Base-by-base conservation (phyloP, 2,329 filamentous ascomycete genomes). In the Tolypocladium pustulatum region DNA sequence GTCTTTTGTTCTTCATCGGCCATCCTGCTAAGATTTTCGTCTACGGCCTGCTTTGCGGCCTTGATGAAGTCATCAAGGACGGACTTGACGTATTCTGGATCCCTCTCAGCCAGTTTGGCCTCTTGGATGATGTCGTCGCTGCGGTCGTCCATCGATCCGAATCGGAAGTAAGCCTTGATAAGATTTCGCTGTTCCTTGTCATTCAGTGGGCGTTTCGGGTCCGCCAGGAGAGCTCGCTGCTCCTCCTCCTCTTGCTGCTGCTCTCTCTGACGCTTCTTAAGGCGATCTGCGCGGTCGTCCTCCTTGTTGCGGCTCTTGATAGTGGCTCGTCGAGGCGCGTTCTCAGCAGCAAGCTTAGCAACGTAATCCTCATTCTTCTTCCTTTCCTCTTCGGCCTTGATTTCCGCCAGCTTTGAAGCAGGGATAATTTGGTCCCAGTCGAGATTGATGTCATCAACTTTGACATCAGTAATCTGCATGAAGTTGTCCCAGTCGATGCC, bases 381-480 rank as follows among this genome's bases (percentile, higher is more conserved):
- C 71, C 88, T 86, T 65, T 95, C 89, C 67, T 97, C 93, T 56
- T 96, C 90, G 0, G 86, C 87, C 71, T 95, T 96, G 73, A 97
- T 89, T 61, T 86, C 87, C 20, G 92, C 92, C 22, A 99, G 82
- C 67, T 96, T 87, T 9, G 96, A 91, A 60, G 92, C 91, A 0
- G 94, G 95, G 65, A 99, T 97, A 66, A 99, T 99, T 64, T 97
- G 89, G 67, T 99, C 94, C 94, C 94, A 99, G 65, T 95, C 91
- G 32, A 97, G 85, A 63, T 78, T 76, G 55, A 84, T 77, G 56
- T 85, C 82, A 60, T 97, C 90, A 30, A 97, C 89, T 75, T 97
- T 97, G 73, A 97, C 93, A 72, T 99, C 94, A 1, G 94, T 97
- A 68, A 96, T 96, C 69, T 97, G 91, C 76, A 99, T 86, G 73